Evolutionary conservation across 257 asterid genomes (phyloP).

Genomic region (Fraxinus cuspidata): DNA sequence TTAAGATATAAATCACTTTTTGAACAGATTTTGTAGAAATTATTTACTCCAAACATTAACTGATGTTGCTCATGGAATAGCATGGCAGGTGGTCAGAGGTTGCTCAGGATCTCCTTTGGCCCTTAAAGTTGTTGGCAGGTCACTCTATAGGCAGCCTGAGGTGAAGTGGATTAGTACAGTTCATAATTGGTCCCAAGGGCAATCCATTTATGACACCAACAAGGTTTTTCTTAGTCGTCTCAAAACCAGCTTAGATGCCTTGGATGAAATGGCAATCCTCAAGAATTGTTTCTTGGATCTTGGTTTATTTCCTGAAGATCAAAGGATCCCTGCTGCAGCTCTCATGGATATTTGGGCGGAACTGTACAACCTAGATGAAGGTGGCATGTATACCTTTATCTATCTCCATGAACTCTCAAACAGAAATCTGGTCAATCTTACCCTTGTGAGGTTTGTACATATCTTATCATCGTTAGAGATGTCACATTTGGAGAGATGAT

Average conservation of each 20-base stretch:
- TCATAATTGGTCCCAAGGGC: constrained; percentile 24
- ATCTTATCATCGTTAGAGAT: not conserved
- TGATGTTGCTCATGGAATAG: not conserved
- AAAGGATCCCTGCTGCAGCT: constrained; percentile 34
- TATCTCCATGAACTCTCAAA: constrained; percentile 31
- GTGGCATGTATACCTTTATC: constrained; percentile 22
- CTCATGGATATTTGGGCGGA: constrained; percentile 45
- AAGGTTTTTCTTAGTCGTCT: constrained; percentile 28
- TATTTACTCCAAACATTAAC: no score
- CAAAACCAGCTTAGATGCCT: constrained; percentile 35
- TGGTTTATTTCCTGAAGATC: constrained; percentile 42
- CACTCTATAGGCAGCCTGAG: constrained; percentile 34
- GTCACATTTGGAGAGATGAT: no score
- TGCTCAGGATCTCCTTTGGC: constrained; percentile 45
- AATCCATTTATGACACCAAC: constrained; percentile 28
- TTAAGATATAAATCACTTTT: no score
- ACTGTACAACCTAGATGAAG: constrained; percentile 35
- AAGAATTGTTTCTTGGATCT: constrained; percentile 37
- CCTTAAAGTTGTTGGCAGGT: constrained; percentile 38
- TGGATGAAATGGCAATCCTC: constrained; percentile 19
- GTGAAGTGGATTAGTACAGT: constrained; percentile 27
- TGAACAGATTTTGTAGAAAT: no score
- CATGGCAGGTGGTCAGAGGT: constrained; percentile 32
- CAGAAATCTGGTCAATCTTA: constrained; percentile 38
- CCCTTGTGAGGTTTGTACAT: constrained; percentile 30